Base-by-base conservation (phyloP, 805 yeast species). In the Ogataea methylovora region DNA sequence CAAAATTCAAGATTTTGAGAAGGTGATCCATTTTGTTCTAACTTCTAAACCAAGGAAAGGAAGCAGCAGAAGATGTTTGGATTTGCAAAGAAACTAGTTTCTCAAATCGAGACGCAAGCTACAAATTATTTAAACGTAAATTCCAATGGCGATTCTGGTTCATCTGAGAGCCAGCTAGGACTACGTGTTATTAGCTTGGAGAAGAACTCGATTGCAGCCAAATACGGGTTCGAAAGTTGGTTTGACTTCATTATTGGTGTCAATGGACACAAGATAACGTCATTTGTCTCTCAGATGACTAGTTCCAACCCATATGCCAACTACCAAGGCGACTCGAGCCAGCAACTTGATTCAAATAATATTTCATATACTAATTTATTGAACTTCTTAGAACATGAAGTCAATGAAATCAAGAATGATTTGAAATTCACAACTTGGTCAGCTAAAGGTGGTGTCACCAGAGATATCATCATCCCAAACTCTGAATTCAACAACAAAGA, bases 241-340 rank as follows among this genome's bases (percentile, higher is more conserved):
- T 92, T 90, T 51, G 98, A 90, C 54, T 90, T 70, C 52, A 75
- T 90, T 24, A 69, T 86, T n/a, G 81, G 83, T 1, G 63, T 87
- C 37, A 84, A 90, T 46, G 85, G 84, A 29, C 79, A 73, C 42
- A 83, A 81, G 14, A 48, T 77, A 16, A 63, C 67, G 5, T 32
- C 46, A 0, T 49, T 50, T 24, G 18, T 50, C 8, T 33, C 13
- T 43, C 64, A 20, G 37, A 52, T 32, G 5, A 16, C 35, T 4
- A 2, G 47, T 29, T 45, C 58, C 4, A 48, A 48, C 22, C 56
- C 60, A 11, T 56, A 53, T 36, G 40, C 54, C 10, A 11, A 41
- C 6, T 37, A 35, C 18, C 35, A 51, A 6, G 41, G 37, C 14
- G 34, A 35, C 12, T 6, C 8, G n/a, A 7, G 14, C 6, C 13